A percentile compares a stretch with the other conserved stretches of the same genome.
phyloP scores from a whole-genome alignment of 306 rosid genomes.

The Pyrus pyrifolia region DNA sequence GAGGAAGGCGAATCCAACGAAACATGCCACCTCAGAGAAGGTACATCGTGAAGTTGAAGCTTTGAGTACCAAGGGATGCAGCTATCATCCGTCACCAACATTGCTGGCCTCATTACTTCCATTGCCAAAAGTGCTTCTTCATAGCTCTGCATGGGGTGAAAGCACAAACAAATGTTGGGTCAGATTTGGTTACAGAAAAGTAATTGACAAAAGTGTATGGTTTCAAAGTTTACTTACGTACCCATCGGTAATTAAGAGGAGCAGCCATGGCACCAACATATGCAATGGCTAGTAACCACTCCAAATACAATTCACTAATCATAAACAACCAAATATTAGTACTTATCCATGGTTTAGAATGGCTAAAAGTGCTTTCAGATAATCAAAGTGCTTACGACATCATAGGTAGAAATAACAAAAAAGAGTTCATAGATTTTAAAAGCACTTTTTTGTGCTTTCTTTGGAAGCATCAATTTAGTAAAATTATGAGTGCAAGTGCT shows the following conservation, averaged over 20 bases:
- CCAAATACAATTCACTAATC: conserved; percentile 67
- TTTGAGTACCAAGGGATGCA: conserved; percentile 49
- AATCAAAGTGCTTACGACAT: too few relatives aligned
- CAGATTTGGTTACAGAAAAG: background rate
- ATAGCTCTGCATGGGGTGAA: conserved; percentile 39
- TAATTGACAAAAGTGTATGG: background rate
- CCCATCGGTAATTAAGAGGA: conserved; percentile 93
- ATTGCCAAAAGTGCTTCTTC: conserved; percentile 74
- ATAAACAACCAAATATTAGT: background rate
- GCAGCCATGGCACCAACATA: conserved; percentile 78
- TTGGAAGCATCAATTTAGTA: background rate
- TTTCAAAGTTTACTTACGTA: conserved; percentile 10
- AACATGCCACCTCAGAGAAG: conserved; percentile 61
- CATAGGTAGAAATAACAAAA: too few relatives aligned
- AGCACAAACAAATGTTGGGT: background rate
- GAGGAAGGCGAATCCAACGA: conserved; percentile 43
- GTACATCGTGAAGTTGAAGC: conserved; percentile 38
- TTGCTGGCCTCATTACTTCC: conserved; percentile 52
- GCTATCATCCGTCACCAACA: conserved; percentile 64
- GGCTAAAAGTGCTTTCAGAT: too few relatives aligned
- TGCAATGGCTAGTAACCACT: conserved; percentile 88
- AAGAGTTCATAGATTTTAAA: too few relatives aligned
- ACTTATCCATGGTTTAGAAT: background rate
- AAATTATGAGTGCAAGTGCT: too few relatives aligned
- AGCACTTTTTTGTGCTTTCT: too few relatives aligned